Conservation (phyloP, 164 flowering plant species). For the Kalanchoe fedtschenkoi region DNA sequence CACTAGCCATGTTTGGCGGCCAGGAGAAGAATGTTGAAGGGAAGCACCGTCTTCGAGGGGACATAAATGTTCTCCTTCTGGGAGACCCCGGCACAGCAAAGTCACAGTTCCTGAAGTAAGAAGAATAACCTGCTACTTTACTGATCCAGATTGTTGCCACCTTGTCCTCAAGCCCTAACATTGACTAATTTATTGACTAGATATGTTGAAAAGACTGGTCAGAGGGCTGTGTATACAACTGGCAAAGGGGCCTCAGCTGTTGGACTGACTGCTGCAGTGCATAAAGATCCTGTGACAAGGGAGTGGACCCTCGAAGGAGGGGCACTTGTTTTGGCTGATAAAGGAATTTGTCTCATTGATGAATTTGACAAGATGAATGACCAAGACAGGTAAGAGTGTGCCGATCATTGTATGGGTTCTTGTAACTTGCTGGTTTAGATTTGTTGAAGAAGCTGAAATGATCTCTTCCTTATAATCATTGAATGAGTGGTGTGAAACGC, state of each 20-base stretch:
- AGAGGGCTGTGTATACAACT: slow-evolving; percentile 94
- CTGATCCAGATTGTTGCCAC: not conserved
- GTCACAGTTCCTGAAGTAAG: slow-evolving; percentile 97
- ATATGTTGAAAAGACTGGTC: slow-evolving; percentile 97
- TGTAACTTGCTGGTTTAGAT: not conserved
- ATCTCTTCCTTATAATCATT: not conserved
- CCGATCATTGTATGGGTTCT: not conserved
- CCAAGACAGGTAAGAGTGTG: slow-evolving; percentile 65
- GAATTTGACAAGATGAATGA: slow-evolving; percentile 99
- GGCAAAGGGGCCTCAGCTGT: slow-evolving; percentile 99
- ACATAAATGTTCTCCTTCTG: slow-evolving; percentile 85
- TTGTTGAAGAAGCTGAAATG: not conserved
- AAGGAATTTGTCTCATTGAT: slow-evolving; percentile 93
- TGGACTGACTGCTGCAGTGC: slow-evolving; percentile 96
- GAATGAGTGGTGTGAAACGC: not conserved
- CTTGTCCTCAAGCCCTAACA: not conserved
- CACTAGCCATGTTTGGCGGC: slow-evolving; percentile 99
- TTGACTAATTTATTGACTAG: slow-evolving; percentile 18
- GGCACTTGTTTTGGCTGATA: slow-evolving; percentile 94
- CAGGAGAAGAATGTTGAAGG: slow-evolving; percentile 96
- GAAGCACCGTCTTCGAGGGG: slow-evolving; percentile 86
- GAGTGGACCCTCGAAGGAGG: slow-evolving; percentile 99
- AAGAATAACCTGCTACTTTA: not conserved
- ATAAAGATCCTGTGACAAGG: slow-evolving; percentile 92
- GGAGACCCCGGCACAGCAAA: slow-evolving; percentile 99